Evolutionary conservation across 2,329 filamentous ascomycete species (phyloP), one percentile per base, ranked within the genome.

Genomic region (Endothia cerciana): DNA sequence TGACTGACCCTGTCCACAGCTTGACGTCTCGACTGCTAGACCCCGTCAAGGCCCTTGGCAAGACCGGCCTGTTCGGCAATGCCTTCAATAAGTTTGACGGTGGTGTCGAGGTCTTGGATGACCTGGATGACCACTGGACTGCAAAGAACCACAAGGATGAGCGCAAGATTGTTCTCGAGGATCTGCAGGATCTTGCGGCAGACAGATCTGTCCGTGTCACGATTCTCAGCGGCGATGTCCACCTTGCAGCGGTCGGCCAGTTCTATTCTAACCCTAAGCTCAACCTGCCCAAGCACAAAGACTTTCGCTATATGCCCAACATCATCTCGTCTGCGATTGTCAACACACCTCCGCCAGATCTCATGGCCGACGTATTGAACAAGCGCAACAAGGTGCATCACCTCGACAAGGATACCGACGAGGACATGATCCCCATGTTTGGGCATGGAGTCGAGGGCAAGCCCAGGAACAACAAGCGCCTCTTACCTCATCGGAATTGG

Each of bases 221-320:
- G 0, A 93, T 99, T 68, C 84, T 99, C 61, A 90, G 94, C 73
- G 95, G 96, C 43, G 95, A 98, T 74, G 95, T 98, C 25, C 94
- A 98, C 77, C 84, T 99, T 33, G 94, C 91, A 15, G 95, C 93
- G 10, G 87, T 97, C 47, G 95, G 95, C 2, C 94, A 97, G 71
- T 98, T 99, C 79, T 97, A 94, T 79, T 95, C 92, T 11, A 96
- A 96, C 74, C 89, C 93, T 17, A 95, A 93, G 76, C 82, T 94
- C 28, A 79, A 80, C 6, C 81, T 97, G 40, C 82, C 91, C 3
- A 98, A 97, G 77, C 92, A 98, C 78, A 89, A 89, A 70, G 95
- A 99, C 75, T 94, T 95, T 73, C 87, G 95, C 68, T 99, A 99
- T 75, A 99, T 99, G 91, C 92, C 93, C 4, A 99, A 99, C 73